Evolutionary conservation across 495 filamentous ascomycete genomes (phyloP).

Genomic region (Aspergillus olivimuriae): DNA sequence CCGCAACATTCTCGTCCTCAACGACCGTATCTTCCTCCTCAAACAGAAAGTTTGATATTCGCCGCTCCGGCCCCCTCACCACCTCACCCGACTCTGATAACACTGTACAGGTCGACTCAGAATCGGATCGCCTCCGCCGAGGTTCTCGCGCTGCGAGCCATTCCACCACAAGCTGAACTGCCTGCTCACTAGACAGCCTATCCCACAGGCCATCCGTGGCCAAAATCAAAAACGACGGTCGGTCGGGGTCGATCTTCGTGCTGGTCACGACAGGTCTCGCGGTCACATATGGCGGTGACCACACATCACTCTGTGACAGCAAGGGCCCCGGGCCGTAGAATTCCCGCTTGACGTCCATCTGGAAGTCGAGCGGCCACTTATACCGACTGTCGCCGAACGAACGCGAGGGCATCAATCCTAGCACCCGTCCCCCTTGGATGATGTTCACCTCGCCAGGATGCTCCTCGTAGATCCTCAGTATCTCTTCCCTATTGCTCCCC

Average conservation of each 20-base stretch:
- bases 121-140: slow-evolving; percentile 8
- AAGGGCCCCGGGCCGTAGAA: slow-evolving; percentile 43
- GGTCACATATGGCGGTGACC: slow-evolving; percentile 59
- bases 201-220: slow-evolving; percentile 65
- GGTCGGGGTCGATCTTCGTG: slow-evolving; percentile 38
- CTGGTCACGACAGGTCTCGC: slow-evolving; percentile 58
- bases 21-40: slow-evolving; percentile 38
- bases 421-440: slow-evolving; percentile 47
- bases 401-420: slow-evolving; percentile 51
- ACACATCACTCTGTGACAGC: slow-evolving; percentile 26
- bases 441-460: slow-evolving; percentile 54
- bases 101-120: too few species aligned
- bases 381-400: slow-evolving; percentile 59
- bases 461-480: slow-evolving; percentile 40
- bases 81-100: too few species aligned
- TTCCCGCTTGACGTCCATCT: slow-evolving; percentile 29
- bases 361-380: slow-evolving; percentile 52
- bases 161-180: slow-evolving; percentile 48
- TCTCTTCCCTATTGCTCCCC: slow-evolving; percentile 47
- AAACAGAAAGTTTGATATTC: slow-evolving; percentile 16
- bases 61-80: slow-evolving; percentile 20
- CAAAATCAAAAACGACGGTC: slow-evolving; percentile 54
- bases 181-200: slow-evolving; percentile 49
- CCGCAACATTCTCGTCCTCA: slow-evolving; percentile 56
- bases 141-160: slow-evolving; percentile 41